Percentiles rank a stretch among this genome's conserved stretches.
Evolutionary conservation across 495 filamentous ascomycete species (phyloP).

Genomic region (Tetracladium marchalianum): DNA sequence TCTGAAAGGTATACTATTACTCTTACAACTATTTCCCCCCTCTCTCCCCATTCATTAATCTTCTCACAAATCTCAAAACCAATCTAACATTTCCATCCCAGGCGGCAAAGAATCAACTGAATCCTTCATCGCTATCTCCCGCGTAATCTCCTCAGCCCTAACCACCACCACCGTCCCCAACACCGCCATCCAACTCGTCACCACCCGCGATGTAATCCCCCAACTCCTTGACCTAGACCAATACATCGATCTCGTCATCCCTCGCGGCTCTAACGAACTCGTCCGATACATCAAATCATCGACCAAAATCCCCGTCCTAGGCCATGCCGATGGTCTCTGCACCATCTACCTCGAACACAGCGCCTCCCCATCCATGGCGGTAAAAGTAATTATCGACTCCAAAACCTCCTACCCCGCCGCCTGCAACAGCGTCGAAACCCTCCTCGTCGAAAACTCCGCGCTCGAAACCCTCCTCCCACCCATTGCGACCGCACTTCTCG

Average conservation of each 20-base stretch:
- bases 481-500: conserved; percentile 60
- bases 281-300: conserved; percentile 82
- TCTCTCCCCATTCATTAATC: too few species aligned
- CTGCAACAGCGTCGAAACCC: conserved; percentile 85
- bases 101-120: conserved; percentile 92
- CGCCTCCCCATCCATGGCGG: conserved; percentile 60
- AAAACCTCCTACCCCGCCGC: conserved; percentile 95
- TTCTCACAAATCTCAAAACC: background rate
- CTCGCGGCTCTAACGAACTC: conserved; percentile 85
- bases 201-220: conserved; percentile 78
- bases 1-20: conserved; percentile 57
- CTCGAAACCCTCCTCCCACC: conserved; percentile 56
- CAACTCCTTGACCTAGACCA: conserved; percentile 73
- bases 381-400: conserved; percentile 76
- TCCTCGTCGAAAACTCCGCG: conserved; percentile 72
- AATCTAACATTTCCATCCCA: conserved; percentile 22
- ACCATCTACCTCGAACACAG: conserved; percentile 77
- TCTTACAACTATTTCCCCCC: background rate
- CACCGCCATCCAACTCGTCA: conserved; percentile 82
- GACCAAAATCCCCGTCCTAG: conserved; percentile 91
- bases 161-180: conserved; percentile 70
- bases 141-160: conserved; percentile 73
- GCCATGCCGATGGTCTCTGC: conserved; percentile 93
- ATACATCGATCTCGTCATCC: conserved; percentile 91
- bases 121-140: conserved; percentile 83